Base-by-base conservation (phyloP, 371 early-diverging fungal genomes). In the Saksenaea vasiformis region DNA sequence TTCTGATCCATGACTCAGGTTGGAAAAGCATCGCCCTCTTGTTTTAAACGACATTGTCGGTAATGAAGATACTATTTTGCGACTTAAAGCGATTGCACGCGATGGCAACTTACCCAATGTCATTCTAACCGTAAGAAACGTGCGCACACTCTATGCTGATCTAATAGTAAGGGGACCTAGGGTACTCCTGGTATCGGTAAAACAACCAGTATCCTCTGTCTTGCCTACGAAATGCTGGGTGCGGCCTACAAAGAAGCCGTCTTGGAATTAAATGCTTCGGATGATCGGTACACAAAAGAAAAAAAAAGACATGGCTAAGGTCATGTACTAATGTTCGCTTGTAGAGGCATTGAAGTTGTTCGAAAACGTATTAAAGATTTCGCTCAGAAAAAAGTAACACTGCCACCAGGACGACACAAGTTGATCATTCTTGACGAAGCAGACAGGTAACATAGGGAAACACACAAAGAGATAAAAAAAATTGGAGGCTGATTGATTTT, bases 131-230 rank as follows among this genome's bases (percentile, higher is more conserved):
- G 98, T 91, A 86, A 31, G 31, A n/a, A n/a, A n/a, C n/a, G n/a
- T n/a, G n/a, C n/a, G n/a, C n/a, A n/a, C n/a, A n/a, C n/a, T n/a
- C n/a, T n/a, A 24, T 3, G 28, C 10, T 53, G 14, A 19, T 26
- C 19, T 26, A 58, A 62, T 3, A 15, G 39, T 43, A n/a, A n/a
- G n/a, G n/a, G n/a, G n/a, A n/a, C 27, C 5, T 31, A 93, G 91
- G 96, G 99, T 15, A 79, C 97, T 15, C 99, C 99, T 0, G 99
- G 99, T 66, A 99, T 98, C 60, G 99, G 99, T 64, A 99, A 99
- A 77, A 99, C 99, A 0, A 99, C 99, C 0, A 92, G 93, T 72
- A 94, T 98, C 43, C 77, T 93, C 34, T 96, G 97, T 61, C 81
- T 99, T 47, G 98, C 96, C 14, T 87, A 87, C 67, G 93, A 91